Evolutionary conservation across 441 rosid genomes (phyloP), one percentile per base, ranked within the genome.

Genomic region (Bruguiera hainesii): DNA sequence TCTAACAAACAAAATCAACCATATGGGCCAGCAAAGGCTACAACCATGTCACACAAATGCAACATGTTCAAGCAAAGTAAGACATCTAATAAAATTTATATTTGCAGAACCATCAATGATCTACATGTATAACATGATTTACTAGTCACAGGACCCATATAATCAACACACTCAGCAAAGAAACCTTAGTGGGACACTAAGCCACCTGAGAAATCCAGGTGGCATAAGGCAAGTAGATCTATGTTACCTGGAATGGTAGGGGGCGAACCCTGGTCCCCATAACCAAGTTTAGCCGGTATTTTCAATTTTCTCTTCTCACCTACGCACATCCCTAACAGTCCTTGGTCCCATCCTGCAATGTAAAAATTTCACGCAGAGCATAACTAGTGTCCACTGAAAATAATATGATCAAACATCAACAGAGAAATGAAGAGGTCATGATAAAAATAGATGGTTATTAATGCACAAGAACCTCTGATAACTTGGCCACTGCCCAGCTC

Each of bases 221-320:
- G 31, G 31, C 25, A 48, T 33, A 51, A 58, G 30, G 64, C 5
- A 57, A 26, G 23, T 63, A 63, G 69, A 30, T 55, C 15, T 19
- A 49, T 0, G 52, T 76, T 85, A 90, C 98, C 97, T 0, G 97
- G 98, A 50, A 93, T 93, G 49, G 84, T 89, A 3, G 97, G 98
- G 42, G 98, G 97, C 66, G 97, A 85, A 57, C 98, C 98, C 46
- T 79, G 89, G 6, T 61, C 86, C 46, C 97, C 95, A 62, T 93
- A 93, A 63, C 97, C 98, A 70, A 93, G 94, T 56, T 86, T 89
- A 39, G 97, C 80, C 5, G 96, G 98, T 75, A 93, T 89, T 81
- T 93, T 90, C 73, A 93, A 78, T 83, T 90, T 90, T 67, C 97
- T 81, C 84, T 93, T 90, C 79, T 93, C 95, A 65, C 98, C 96